A percentile compares a stretch with the other conserved stretches of the same genome.
phyloP scores from a whole-genome alignment of 768 basidiomycete genomes.

The Rhizopogon rudus region DNA sequence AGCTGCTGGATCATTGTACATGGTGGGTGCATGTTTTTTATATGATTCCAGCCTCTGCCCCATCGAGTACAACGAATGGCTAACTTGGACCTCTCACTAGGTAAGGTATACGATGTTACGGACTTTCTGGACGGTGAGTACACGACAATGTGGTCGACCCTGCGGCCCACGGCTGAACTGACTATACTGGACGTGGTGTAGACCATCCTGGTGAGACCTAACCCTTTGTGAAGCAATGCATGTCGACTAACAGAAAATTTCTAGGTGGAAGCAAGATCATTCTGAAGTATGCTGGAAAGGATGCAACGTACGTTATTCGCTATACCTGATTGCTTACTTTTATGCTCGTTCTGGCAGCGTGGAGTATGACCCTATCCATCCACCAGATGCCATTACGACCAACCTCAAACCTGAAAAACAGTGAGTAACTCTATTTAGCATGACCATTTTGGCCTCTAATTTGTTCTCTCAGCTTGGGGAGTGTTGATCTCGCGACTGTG shows the following conservation, averaged over 20 bases:
- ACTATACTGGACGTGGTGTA: slow-evolving; percentile 1
- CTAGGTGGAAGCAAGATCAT: slow-evolving; percentile 75
- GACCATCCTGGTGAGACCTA: neutral
- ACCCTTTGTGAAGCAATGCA: slow-evolving; percentile 1
- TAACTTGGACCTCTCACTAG: slow-evolving; percentile 22
- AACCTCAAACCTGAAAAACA: slow-evolving; percentile 77
- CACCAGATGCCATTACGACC: slow-evolving; percentile 66
- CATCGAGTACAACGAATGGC: neutral
- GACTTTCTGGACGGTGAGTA: slow-evolving; percentile 58
- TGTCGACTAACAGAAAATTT: slow-evolving; percentile 14
- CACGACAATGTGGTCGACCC: slow-evolving; percentile 37
- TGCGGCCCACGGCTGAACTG: slow-evolving; percentile 30
- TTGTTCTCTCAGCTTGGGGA: slow-evolving; percentile 44
- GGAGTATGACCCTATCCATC: slow-evolving; percentile 83
- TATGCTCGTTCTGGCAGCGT: slow-evolving; percentile 30
- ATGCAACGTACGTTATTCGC: slow-evolving; percentile 59
- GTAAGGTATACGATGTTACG: slow-evolving; percentile 69
- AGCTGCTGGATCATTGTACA: slow-evolving; percentile 75
- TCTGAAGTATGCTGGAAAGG: slow-evolving; percentile 82
- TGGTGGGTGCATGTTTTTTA: slow-evolving; percentile 32
- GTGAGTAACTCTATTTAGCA: slow-evolving; percentile 28
- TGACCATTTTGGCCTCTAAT: neutral
- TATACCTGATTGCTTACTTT: slow-evolving; percentile 1
- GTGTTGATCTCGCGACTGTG: slow-evolving; percentile 60
- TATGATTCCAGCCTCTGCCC: neutral